Base-by-base conservation (phyloP, 2,329 filamentous ascomycete genomes). In the Fusarium phyllophilum region DNA sequence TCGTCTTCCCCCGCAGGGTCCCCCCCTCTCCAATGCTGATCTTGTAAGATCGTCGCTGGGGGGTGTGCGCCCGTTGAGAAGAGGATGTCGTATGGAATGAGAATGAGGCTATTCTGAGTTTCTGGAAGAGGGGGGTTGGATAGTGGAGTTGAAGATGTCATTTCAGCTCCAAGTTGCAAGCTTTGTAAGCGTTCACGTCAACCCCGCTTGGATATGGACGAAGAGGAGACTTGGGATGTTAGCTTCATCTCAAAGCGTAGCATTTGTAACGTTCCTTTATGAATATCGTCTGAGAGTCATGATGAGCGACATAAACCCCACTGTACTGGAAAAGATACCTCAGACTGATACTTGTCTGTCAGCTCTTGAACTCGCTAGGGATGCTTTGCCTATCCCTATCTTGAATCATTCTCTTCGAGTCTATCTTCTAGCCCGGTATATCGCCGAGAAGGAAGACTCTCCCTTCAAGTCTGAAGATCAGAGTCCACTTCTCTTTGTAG, bases 401-500 rank as follows among this genome's bases (percentile, higher is more conserved):
- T 68, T 81, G 69, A 79, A 81, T 59, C 79, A 81, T 73, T 78
- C 77, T 29, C 38, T 81, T 5, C 74, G 79, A 22, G 78, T 80
- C 24, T 81, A 69, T 60, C 77, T 80, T 29, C 42, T 79, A 24
- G 73, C 79, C 10, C 60, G 62, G 31, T 77, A 68, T 65, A 51
- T 81, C 5, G 76, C 73, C 15, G 55, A 76, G 36, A 72, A 60
- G 15, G 77, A 79, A 46, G 18, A 24, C 54, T 65, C 55, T 44
- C 42, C 54, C n/a, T 77, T 69, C 58, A 24, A 45, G 1, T 34
- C 44, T 10, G 58, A 66, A 18, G 42, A 59, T 10, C 66, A 72
- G 9, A 57, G 74, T 3, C 54, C 60, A 4, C 64, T 80, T 22
- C 74, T 84, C 26, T 83, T 84, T 52, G 79, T 82, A 11, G 80